phyloP scores from a whole-genome alignment of 805 yeast species.

The Spathaspora girioi region DNA sequence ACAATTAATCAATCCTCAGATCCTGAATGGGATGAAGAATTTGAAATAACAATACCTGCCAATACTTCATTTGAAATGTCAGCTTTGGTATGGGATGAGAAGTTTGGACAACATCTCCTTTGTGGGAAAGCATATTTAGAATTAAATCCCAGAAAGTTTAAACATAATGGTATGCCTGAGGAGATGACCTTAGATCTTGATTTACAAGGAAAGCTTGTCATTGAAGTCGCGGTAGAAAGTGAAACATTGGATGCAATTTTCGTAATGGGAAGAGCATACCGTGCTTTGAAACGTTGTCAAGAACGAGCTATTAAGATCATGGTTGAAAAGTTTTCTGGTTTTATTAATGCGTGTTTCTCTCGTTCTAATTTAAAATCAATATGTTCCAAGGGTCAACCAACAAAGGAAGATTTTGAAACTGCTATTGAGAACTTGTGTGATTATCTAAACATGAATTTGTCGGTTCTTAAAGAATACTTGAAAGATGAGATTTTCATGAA shows the following conservation, averaged over 20 bases:
- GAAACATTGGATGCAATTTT: conserved; percentile 80
- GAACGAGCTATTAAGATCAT: conserved; percentile 66
- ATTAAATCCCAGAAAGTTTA: conserved; percentile 59
- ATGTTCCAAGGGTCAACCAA: conserved; percentile 46
- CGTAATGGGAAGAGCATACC: conserved; percentile 71
- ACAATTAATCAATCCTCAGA: conserved; percentile 55
- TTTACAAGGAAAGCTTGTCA: conserved; percentile 61
- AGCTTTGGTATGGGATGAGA: conserved; percentile 70
- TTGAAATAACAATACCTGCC: conserved; percentile 49
- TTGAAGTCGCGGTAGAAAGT: conserved; percentile 72
- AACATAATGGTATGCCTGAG: conserved; percentile 66
- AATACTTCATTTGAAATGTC: conserved; percentile 45
- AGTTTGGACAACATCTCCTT: conserved; percentile 51
- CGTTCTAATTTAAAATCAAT: conserved; percentile 52
- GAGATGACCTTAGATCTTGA: conserved; percentile 58
- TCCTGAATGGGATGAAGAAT: conserved; percentile 88
- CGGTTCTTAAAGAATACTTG: conserved; percentile 56
- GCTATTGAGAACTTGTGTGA: conserved; percentile 73
- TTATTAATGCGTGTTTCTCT: conserved; percentile 57
- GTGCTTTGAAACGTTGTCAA: conserved; percentile 60
- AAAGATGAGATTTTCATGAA: conserved; percentile 53
- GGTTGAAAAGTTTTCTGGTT: conserved; percentile 68
- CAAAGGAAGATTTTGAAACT: conserved; percentile 50
- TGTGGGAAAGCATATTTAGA: conserved; percentile 63
- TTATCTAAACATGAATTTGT: conserved; percentile 65